Evolutionary conservation across 78 protist genomes (phyloP).

Genomic region (Protostelium mycophagum): DNA sequence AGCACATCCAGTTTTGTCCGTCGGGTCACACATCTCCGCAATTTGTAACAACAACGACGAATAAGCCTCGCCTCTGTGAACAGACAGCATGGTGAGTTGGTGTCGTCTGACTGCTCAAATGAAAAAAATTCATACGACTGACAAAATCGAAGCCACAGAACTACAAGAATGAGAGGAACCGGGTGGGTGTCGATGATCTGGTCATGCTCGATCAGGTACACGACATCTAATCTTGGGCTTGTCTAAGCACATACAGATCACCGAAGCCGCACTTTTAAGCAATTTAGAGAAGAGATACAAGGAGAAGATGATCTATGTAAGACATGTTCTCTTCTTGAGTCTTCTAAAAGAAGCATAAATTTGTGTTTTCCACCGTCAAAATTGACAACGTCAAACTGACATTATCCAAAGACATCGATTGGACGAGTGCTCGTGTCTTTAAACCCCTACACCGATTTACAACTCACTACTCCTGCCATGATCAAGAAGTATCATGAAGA

Average conservation of each 20-base stretch:
- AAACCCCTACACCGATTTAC: conserved; percentile 82
- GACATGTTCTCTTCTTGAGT: background rate
- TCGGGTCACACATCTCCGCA: no score
- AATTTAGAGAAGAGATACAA: conserved; percentile 67
- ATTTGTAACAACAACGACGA: no score
- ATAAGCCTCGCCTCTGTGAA: no score
- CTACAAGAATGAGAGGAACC: conserved; percentile 5
- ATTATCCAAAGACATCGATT: conserved; percentile 59
- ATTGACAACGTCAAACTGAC: no score
- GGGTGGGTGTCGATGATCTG: conserved; percentile 86
- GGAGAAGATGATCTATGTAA: conserved; percentile 74
- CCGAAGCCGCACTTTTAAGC: conserved; percentile 52
- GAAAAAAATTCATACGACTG: no score
- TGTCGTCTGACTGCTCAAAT: no score
- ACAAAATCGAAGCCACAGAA: no score
- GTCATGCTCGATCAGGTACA: conserved; percentile 63
- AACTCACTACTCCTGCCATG: conserved; percentile 71
- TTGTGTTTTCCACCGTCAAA: no score
- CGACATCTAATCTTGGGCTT: background rate
- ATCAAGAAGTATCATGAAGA: conserved; percentile 61
- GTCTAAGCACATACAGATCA: background rate
- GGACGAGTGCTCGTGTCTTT: conserved; percentile 75
- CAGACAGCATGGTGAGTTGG: no score
- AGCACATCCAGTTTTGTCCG: no score
- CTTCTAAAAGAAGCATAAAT: background rate